Evolutionary conservation across 768 basidiomycete species (phyloP).

Genomic region (Auricularia sp.): DNA sequence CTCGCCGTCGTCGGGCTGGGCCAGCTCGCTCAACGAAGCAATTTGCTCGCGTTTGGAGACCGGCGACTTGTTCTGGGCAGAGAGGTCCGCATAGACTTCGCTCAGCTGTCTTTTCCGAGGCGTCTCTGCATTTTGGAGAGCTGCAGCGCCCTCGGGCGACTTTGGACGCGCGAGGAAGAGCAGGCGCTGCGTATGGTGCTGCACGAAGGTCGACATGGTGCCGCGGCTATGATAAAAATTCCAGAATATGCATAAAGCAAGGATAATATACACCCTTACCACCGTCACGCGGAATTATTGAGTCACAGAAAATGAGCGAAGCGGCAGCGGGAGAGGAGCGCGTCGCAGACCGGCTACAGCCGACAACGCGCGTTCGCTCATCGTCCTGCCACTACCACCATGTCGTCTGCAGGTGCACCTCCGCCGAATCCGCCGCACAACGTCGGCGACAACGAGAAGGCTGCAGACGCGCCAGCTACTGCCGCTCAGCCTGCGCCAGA

Average conservation of each 20-base stretch:
- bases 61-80: neutral
- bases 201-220: neutral
- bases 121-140: neutral
- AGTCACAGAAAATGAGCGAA: no score
- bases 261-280: neutral
- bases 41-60: neutral
- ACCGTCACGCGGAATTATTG: no score
- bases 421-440: neutral
- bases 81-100: neutral
- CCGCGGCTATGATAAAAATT: neutral
- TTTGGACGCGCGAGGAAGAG: neutral
- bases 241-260: neutral
- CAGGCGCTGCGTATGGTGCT: neutral
- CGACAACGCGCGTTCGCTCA: neutral
- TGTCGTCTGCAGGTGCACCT: neutral
- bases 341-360: neutral
- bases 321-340: no score
- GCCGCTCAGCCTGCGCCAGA: constrained; percentile 2
- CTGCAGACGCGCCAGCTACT: neutral
- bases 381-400: neutral
- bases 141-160: neutral
- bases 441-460: neutral
- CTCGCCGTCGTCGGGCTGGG: neutral
- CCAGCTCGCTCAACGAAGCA: neutral
- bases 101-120: neutral